Evolutionary conservation across 73 alveolate genomes (phyloP), one percentile per base, ranked within the genome.

Genomic region (Paramecium pentaurelia): DNA sequence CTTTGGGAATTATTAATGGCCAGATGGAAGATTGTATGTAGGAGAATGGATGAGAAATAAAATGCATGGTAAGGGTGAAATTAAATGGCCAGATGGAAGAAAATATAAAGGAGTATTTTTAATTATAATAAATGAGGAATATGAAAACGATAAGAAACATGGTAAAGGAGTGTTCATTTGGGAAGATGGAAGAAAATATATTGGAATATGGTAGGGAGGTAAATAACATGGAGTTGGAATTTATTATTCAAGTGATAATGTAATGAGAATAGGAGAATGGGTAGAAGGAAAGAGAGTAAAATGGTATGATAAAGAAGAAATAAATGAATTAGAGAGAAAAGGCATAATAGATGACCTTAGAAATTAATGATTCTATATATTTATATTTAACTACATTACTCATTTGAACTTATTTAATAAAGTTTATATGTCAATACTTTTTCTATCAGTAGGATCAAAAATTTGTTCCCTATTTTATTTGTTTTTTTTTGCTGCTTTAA

Each of bases 151-250:
- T 88, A 87, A 58, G 80, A 94, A 93, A 45, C 95, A 95, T 83
- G 98, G 97, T 8, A 89, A 92, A 84, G 98, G 98, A 16, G 92
- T 77, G 11, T 95, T 96, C 44, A 93, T 89, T 68, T 96, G 97
- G 97, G 86, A 93, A 42, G 98, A 96, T 96, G 98, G 98, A 58
- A 96, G 92, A 71, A 44, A 36, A 58, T 34, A 38, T 20, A 60
- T 54, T 58, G 95, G 95, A 30, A 38, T 22, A 8, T 87, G 95
- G 94, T 28, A 70, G 25, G 71, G 38, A 60, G 95, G 95, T 10
- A 88, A 89, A 58, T 47, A 92, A 45, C 94, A 92, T 88, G 95
- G 95, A 14, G 73, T 60, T 22, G 95, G 95, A 25, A 45, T 87
- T 68, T 92, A 86, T 60, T 40, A 80, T 40, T 83, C 80, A 12